Evolutionary conservation across 148 eudicot species (phyloP).

Genomic region (Polygonum aviculare): DNA sequence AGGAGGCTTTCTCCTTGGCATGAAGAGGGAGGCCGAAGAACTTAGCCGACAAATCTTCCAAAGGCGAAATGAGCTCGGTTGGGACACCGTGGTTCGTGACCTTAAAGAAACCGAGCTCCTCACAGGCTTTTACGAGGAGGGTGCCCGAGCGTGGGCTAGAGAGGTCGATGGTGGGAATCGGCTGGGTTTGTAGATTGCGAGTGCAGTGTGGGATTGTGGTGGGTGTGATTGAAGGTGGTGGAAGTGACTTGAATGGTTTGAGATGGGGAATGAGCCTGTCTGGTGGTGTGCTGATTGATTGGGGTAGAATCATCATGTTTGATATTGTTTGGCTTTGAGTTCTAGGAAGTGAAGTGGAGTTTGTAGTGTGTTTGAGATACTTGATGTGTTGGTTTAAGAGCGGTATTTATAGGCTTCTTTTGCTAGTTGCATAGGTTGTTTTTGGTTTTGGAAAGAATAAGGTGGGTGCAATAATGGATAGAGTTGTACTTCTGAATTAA

Average conservation of each 20-base stretch:
- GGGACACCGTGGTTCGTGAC: constrained; percentile 62
- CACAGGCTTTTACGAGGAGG: constrained; percentile 47
- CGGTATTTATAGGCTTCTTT: too few species aligned
- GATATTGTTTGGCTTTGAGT: background rate
- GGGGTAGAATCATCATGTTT: background rate
- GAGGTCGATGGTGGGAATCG: constrained; percentile 47
- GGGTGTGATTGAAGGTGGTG: background rate
- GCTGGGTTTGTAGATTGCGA: background rate
- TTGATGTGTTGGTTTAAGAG: too few species aligned
- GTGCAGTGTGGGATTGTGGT: background rate
- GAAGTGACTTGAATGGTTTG: background rate
- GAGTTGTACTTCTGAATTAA: too few species aligned
- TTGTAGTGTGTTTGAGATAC: too few species aligned
- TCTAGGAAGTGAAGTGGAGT: too few species aligned
- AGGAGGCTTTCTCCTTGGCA: constrained; percentile 34
- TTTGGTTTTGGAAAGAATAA: too few species aligned
- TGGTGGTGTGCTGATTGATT: background rate
- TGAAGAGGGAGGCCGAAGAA: constrained; percentile 36
- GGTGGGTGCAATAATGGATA: too few species aligned
- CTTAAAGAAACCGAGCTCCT: constrained; percentile 67
- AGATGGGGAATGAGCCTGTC: background rate
- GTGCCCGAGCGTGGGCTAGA: constrained; percentile 28
- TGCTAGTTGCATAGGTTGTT: too few species aligned
- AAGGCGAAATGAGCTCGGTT: constrained; percentile 14
- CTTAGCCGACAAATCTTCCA: constrained; percentile 41